Conservation (phyloP, 78 protist species). For the Protostelium mycophagum region DNA sequence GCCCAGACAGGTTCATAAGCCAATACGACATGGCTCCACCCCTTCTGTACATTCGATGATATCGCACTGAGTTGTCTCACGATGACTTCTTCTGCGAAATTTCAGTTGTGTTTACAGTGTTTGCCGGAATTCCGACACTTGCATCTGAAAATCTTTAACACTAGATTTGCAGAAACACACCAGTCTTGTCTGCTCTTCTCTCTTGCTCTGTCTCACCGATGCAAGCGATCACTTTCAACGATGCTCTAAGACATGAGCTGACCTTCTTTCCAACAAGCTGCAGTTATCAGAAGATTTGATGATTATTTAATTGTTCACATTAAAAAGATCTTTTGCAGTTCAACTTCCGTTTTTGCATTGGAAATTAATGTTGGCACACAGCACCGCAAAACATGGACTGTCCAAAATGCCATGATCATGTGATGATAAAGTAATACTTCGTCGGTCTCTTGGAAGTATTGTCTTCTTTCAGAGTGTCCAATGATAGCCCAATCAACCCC, state of each 20-base stretch:
- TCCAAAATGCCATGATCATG: too few relatives aligned
- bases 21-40: conserved; percentile 77
- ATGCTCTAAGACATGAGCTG: conserved; percentile 65
- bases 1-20: conserved; percentile 99
- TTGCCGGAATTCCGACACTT: too few relatives aligned
- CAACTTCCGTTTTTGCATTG: too few relatives aligned
- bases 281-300: neutral
- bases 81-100: conserved; percentile 59
- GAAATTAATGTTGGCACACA: too few relatives aligned
- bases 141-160: neutral
- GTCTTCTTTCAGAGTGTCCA: conserved; percentile 98
- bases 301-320: too few relatives aligned
- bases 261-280: neutral
- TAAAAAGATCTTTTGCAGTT: too few relatives aligned
- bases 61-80: conserved; percentile 61
- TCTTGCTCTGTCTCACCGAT: conserved; percentile 94
- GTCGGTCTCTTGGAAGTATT: conserved; percentile 81
- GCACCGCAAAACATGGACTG: too few relatives aligned
- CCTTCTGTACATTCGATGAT: conserved; percentile 19
- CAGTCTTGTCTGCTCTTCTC: conserved; percentile 78
- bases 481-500: conserved; percentile 86
- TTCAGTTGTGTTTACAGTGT: neutral
- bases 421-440: conserved; percentile 39
- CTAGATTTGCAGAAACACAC: neutral
- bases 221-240: conserved; percentile 81